These are phyloP conservation scores for Botrytis aclada DNA, from an alignment of 2,329 filamentous ascomycete genomes.

Conservation along the genomic window DNA sequence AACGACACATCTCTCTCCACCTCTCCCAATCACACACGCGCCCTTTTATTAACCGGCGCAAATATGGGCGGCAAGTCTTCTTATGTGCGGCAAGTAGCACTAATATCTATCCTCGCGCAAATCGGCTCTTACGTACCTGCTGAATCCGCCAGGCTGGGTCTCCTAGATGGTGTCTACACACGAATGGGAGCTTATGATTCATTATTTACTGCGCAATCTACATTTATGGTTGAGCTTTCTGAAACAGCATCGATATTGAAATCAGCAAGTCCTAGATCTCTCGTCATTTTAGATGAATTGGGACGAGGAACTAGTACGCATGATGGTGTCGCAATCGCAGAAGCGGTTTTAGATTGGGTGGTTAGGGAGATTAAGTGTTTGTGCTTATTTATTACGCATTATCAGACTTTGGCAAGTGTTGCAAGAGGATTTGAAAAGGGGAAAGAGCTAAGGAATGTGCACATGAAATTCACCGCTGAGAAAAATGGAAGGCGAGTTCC, in stretches of 20 bases:
- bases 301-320: constrained; percentile 92
- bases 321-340: constrained; percentile 92
- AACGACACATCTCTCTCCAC: constrained; percentile 76
- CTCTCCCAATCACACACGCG: constrained; percentile 55
- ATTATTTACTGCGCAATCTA: constrained; percentile 89
- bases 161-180: constrained; percentile 89
- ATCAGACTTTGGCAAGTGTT: constrained; percentile 76
- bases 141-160: constrained; percentile 66
- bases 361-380: constrained; percentile 71
- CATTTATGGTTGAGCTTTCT: constrained; percentile 96
- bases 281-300: constrained; percentile 93
- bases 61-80: constrained; percentile 99
- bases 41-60: constrained; percentile 78
- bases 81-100: constrained; percentile 87
- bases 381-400: constrained; percentile 96
- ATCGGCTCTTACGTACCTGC: constrained; percentile 94
- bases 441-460: constrained; percentile 74
- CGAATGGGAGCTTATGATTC: constrained; percentile 96
- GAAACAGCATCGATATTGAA: constrained; percentile 92
- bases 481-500: constrained; percentile 25
- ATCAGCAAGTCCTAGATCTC: constrained; percentile 75
- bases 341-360: constrained; percentile 83
- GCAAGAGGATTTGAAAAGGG: constrained; percentile 62
- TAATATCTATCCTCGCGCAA: constrained; percentile 91
- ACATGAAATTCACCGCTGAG: constrained; percentile 76